Percentiles rank a stretch among this genome's conserved stretches.
phyloP scores from a whole-genome alignment of 164 flowering plant genomes.

The Liriodendron chinense region DNA sequence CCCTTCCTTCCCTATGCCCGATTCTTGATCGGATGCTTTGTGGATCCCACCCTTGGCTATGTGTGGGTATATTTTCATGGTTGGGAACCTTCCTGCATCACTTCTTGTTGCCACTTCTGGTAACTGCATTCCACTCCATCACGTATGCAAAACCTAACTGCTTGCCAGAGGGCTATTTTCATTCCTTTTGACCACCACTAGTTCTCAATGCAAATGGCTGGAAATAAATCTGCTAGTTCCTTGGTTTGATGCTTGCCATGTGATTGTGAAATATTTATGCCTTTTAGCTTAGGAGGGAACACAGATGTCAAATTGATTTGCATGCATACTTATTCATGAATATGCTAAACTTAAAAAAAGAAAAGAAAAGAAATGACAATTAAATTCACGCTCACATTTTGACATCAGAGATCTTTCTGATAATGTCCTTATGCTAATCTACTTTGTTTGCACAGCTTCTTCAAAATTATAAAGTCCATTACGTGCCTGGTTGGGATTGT shows the following conservation, averaged over 20 bases:
- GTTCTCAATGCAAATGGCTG: background rate
- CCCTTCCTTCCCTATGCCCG: too few species aligned
- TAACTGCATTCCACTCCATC: too few species aligned
- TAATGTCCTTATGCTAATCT: background rate
- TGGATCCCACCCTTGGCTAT: too few species aligned
- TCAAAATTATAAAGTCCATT: conserved; percentile 81
- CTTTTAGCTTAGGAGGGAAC: background rate
- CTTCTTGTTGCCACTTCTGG: too few species aligned
- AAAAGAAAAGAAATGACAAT: background rate
- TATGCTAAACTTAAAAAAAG: too few species aligned
- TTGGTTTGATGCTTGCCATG: background rate
- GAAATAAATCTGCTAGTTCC: background rate
- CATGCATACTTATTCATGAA: background rate
- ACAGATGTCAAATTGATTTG: background rate
- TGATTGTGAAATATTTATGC: background rate
- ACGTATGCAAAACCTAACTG: too few species aligned
- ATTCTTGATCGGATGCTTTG: too few species aligned
- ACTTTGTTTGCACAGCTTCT: conserved; percentile 62
- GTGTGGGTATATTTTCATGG: too few species aligned
- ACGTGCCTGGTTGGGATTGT: conserved; percentile 99
- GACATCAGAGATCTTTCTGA: background rate
- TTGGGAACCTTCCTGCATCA: too few species aligned
- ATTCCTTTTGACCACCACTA: background rate
- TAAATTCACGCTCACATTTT: background rate
- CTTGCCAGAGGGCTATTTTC: background rate